Evolutionary conservation across 1,284 basidiomycete species (phyloP), one percentile per base, ranked within the genome.

Genomic region (Fomitiporia mediterranea): DNA sequence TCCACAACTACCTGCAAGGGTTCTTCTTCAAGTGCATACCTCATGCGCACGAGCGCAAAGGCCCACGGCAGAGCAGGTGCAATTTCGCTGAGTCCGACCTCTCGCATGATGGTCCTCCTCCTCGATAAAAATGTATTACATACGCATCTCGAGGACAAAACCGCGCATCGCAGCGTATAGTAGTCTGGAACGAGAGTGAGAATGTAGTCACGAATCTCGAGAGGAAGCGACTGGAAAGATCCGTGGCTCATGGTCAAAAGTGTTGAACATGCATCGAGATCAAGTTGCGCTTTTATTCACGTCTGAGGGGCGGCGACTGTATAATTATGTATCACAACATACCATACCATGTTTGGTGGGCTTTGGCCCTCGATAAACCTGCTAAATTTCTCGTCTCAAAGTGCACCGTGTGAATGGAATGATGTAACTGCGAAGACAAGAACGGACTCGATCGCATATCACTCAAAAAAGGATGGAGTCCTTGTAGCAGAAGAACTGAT

Each of bases 11-110:
- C 34, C 30, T 43, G 47, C 21, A 30, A 5, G 7, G 46, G 25
- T 30, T 17, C 23, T 4, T 39, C 19, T 23, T 21, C 4, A 3
- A 55, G 15, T 27, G n/a, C 25, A 13, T 19, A 28, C 25, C 19
- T 19, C 17, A 37, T 40, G 6, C 58, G 54, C 28, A 56, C 35
- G 11, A 59, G 48, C 11, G 47, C 53, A 15, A 39, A n/a, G 15
- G 58, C 58, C n/a, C 30, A 55, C 2, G 58, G 51, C 25, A 56
- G 27, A 6, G 55, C 35, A 19, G 58, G 54, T 32, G 55, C 58
- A 21, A 46, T 40, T 34, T 56, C 55, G 50, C 53, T 60, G 2
- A 17, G 5, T 15, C 35, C 21, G 8, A 60, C 58, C 7, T 32
- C 42, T 15, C 48, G 43, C 15, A 49, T 34, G 13, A 60, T 56